Base-by-base conservation (phyloP, 2,329 filamentous ascomycete genomes). In the Orbilia blumenaviensis region DNA sequence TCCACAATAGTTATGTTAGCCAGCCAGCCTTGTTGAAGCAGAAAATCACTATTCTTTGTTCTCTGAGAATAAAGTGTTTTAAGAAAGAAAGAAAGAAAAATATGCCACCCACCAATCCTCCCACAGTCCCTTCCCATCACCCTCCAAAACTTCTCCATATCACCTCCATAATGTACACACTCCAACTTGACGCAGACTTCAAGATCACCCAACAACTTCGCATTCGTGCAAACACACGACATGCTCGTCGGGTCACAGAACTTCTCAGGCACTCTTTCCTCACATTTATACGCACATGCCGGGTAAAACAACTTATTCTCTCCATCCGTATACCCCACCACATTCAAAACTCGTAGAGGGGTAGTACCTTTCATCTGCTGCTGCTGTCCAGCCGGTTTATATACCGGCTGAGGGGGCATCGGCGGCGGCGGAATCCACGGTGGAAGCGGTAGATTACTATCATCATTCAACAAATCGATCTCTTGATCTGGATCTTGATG, bases 141-240 rank as follows among this genome's bases (percentile, higher is more conserved):
- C 38, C 60, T 68, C 72, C 72, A 76, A 61, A 76, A 76, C 42
- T 76, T 76, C 14, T 68, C 42, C 72, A 76, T 76, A 66, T 76
- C 72, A 14, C 72, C 72, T 7, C 38, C 61, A 38, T 56, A 56
- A 60, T 76, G 72, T 48, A 76, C 72, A 32, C 72, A 76, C 34
- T 69, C 56, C 72, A 76, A 60, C 58, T 76, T 76, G 6, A 76
- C 64, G 29, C 29, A 50, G 29, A 76, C 52, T 18, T 64, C 56
- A 25, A 76, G n/a, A 12, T 76, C 72, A 25, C 69, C 72, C 50
- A 76, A 46, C 56, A 76, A 16, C 42, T 34, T 48, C 18, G 56
- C 32, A 52, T 75, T 64, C 46, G 58, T 38, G 29, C 72, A 69
- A 23, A 54, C 34, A 44, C 72, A 66, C 27, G 63, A 54, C 42